Evolutionary conservation across 306 rosid genomes (phyloP).

Genomic region (Bauhinia variegata): DNA sequence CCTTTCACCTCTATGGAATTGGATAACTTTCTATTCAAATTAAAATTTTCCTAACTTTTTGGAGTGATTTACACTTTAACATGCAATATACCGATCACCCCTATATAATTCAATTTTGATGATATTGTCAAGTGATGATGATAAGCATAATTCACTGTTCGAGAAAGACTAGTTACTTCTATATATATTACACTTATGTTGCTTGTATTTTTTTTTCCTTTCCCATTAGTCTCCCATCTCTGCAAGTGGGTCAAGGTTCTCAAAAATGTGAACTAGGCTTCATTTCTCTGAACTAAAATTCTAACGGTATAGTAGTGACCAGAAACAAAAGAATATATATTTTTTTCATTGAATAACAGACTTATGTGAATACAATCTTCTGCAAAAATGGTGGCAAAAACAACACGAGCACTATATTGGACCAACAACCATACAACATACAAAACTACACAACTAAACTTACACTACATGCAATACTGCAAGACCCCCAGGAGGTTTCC

Average conservation of each 20-base stretch:
- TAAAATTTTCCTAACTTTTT: no score
- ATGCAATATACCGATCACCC: no score
- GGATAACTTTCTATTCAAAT: no score
- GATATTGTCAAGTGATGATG: no score
- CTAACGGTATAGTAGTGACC: background rate
- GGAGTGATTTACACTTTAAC: no score
- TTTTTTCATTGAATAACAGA: constrained; percentile 38
- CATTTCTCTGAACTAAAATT: constrained; percentile 20
- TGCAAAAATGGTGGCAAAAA: no score
- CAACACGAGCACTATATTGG: constrained; percentile 35
- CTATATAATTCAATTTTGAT: no score
- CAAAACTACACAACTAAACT: constrained; percentile 50
- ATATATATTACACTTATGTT: no score
- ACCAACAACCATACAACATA: constrained; percentile 40
- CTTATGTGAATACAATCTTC: constrained; percentile 47
- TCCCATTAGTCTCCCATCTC: background rate
- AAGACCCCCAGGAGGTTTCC: constrained; percentile 42
- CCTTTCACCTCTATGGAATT: no score
- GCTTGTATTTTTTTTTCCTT: no score
- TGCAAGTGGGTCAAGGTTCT: constrained; percentile 43
- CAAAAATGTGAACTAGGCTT: constrained; percentile 51
- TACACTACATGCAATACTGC: constrained; percentile 48
- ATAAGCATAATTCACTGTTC: no score
- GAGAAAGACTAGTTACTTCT: no score
- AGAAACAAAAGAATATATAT: constrained; percentile 38